Base-by-base conservation (phyloP, 2,329 filamentous ascomycete genomes). In the Nigrospora osmanthi region DNA sequence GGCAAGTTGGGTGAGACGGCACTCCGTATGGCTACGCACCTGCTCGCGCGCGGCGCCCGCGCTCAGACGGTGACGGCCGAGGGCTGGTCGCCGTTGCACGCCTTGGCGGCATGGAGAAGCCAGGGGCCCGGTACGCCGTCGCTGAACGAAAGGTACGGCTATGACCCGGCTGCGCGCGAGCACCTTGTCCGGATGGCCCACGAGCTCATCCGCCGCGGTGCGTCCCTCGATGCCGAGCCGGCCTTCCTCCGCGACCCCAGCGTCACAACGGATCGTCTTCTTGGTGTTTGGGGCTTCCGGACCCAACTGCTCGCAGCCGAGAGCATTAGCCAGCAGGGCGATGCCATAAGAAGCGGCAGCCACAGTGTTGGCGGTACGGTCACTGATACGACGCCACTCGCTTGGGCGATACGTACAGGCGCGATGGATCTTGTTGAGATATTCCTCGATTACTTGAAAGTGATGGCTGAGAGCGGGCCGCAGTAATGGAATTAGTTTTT, bases 51-150 rank as follows among this genome's bases (percentile, higher is more conserved):
- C 34, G 47, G 47, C 31, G 45, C 45, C 23, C 31, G 44, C 40
- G 30, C 45, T 30, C 30, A 33, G 14, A 41, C 42, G 38, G 47
- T 49, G 41, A 49, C 45, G 45, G 45, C 40, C 38, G 47, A 49
- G 23, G 45, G 42, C 43, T 49, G 47, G 47, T 47, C 47, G 19
- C 37, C 42, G n/a, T 38, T 47, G 16, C 47, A 49, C 42, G 38
- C 28, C 35, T 34, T 47, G 32, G 40, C 32, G 32, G 39, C 16
- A 30, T 38, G 31, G 40, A 11, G 32, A 38, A 39, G 38, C 42
- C 39, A 39, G 37, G 43, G 6, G 30, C 35, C 17, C 36, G 35
- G 33, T 38, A 42, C 35, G 17, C 34, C 30, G 40, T 39, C 38
- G 23, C 36, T 23, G 31, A 35, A 34, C 37, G 37, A 28, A 23